Conservation (phyloP, 73 alveolate species). For the Paramecium tetraurelia region DNA sequence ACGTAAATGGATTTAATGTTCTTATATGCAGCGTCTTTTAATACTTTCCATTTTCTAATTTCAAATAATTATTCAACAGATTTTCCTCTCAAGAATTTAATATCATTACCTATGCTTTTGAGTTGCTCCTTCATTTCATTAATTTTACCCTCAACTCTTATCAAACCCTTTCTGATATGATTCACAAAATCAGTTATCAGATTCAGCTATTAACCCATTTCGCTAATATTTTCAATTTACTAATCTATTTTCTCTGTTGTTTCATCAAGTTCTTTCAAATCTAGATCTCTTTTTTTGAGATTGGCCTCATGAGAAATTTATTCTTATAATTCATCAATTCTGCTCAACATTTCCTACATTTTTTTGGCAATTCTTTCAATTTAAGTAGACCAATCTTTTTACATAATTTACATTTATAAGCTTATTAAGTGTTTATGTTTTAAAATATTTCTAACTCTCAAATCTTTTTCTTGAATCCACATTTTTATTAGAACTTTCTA, state of each 20-base stretch:
- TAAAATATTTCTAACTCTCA: too few species aligned
- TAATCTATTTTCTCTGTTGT: not conserved
- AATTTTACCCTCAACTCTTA: not conserved
- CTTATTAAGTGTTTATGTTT: too few species aligned
- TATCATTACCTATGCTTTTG: not conserved
- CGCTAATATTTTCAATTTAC: not conserved
- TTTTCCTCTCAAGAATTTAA: not conserved
- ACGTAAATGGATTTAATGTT: not conserved
- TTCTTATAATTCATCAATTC: not conserved
- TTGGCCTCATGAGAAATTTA: not conserved
- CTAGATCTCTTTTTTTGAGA: not conserved
- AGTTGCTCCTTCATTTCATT: not conserved
- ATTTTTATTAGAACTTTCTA: not conserved
- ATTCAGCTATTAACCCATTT: not conserved
- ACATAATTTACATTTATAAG: too few species aligned
- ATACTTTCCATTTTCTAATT: not conserved
- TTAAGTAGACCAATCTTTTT: too few species aligned
- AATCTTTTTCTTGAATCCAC: not conserved
- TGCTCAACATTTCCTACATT: too few species aligned
- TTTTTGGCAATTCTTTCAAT: too few species aligned
- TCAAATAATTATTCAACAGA: not conserved
- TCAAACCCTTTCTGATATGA: not conserved
- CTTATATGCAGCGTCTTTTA: not conserved
- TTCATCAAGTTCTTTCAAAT: not conserved
- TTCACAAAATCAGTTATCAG: too few species aligned